Conservation (phyloP, 257 asterid genomes). For the Fraxinus excelsior region DNA sequence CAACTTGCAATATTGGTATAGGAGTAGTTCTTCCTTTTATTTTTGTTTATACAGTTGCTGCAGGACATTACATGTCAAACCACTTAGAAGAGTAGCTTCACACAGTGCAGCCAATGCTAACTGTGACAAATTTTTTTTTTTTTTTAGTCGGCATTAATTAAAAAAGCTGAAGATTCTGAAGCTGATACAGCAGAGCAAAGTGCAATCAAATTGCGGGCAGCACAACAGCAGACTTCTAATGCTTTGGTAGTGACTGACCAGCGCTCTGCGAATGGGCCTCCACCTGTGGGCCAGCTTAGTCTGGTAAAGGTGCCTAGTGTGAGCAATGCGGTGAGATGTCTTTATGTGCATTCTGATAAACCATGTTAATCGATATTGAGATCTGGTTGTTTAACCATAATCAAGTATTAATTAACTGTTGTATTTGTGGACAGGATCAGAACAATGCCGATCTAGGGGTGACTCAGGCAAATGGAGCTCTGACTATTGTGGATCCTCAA, state of each 20-base stretch:
- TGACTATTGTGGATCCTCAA: conserved; percentile 78
- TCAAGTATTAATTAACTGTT: conserved; percentile 25
- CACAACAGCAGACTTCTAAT: conserved; percentile 85
- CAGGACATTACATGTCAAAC: conserved; percentile 9
- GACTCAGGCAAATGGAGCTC: conserved; percentile 68
- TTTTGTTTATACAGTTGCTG: conserved; percentile 15
- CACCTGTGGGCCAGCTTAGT: conserved; percentile 69
- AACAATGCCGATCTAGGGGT: conserved; percentile 49
- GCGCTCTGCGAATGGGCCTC: conserved; percentile 67
- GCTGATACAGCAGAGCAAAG: conserved; percentile 98
- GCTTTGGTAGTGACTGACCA: conserved; percentile 85
- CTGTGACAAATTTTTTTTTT: conserved; percentile 24
- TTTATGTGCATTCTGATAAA: conserved; percentile 30
- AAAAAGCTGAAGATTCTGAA: conserved; percentile 85
- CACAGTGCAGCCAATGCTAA: conserved; percentile 19
- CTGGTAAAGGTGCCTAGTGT: conserved; percentile 74
- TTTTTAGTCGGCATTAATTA: conserved; percentile 73
- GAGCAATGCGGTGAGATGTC: conserved; percentile 59
- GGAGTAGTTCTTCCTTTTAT: not conserved
- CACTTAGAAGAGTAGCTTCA: conserved; percentile 15
- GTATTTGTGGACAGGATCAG: conserved; percentile 49
- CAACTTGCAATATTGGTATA: conserved; percentile 23
- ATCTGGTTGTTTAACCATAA: conserved; percentile 13
- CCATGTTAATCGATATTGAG: conserved; percentile 15
- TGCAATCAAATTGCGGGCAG: conserved; percentile 76